These are phyloP conservation scores for Coemansia erecta DNA, from an alignment of 192 early-diverging fungal genomes.

Conservation along the genomic window DNA sequence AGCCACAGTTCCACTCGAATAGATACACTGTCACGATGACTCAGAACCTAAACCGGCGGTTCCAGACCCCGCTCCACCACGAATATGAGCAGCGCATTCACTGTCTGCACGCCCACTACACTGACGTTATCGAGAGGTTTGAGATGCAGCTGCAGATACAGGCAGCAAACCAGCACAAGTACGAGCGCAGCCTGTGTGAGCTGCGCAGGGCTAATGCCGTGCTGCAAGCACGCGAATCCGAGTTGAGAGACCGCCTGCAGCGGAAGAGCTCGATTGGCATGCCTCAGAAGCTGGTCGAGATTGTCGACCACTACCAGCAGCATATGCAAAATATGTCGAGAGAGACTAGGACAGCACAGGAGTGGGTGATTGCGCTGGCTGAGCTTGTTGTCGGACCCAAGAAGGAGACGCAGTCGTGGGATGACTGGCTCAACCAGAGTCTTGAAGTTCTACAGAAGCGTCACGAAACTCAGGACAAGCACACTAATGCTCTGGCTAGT, in stretches of 20 bases:
- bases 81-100: slow-evolving; percentile 53
- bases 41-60: slow-evolving; percentile 42
- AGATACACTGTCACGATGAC: slow-evolving; percentile 47
- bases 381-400: slow-evolving; percentile 46
- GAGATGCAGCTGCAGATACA: slow-evolving; percentile 29
- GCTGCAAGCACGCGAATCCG: slow-evolving; percentile 23
- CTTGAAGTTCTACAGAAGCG: slow-evolving; percentile 32
- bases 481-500: slow-evolving; percentile 2
- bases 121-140: slow-evolving; percentile 43
- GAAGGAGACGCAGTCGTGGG: slow-evolving; percentile 43
- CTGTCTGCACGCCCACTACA: slow-evolving; percentile 47
- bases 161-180: slow-evolving; percentile 17
- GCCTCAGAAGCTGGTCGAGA: slow-evolving; percentile 38
- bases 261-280: not conserved
- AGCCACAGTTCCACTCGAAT: slow-evolving; percentile 7
- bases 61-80: slow-evolving; percentile 36
- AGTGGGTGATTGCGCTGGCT: slow-evolving; percentile 48
- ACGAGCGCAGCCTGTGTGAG: slow-evolving; percentile 25
- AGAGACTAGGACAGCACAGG: slow-evolving; percentile 38
- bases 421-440: slow-evolving; percentile 45
- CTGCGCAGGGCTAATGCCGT: slow-evolving; percentile 20
- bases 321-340: slow-evolving; percentile 28
- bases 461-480: slow-evolving; percentile 16
- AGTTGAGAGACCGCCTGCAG: slow-evolving; percentile 18
- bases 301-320: slow-evolving; percentile 38